Evolutionary conservation across 1,284 basidiomycete genomes (phyloP), one percentile per base, ranked within the genome.

Genomic region (Puccinia brachypodii): DNA sequence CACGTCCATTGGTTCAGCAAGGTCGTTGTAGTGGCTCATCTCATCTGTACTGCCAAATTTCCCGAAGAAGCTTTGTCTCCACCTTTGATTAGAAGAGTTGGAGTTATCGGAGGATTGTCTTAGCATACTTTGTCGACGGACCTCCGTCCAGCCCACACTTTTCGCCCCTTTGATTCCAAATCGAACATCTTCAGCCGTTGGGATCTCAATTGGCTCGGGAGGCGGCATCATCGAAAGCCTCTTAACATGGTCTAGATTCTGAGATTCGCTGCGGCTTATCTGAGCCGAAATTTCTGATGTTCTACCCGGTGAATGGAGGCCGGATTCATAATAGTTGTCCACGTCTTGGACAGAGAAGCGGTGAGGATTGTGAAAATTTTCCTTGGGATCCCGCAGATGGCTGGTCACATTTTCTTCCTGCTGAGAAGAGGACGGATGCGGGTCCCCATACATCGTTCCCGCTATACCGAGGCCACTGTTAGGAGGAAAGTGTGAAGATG

Each of bases 81-180:
- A 81, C 0, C 73, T 62, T 58, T 72, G 42, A 14, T 75, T 72
- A 2, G 58, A 62, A 22, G 78, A 73, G 36, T 58, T 47, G n/a
- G 56, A 56, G 28, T 44, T 38, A 38, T 47, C 36, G 14, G 40
- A 56, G 14, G 9, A 16, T 40, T 56, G 31, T 22, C 78, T 28
- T 9, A 42, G 71, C 53, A 36, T 62, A 42, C 47, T 66, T 40
- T 69, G 80, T 28, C 80, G 42, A 36, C 71, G 79, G 38, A 81
- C 79, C 42, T 81, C 79, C 14, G 33, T 64, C 79, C 79, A 81
- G 13, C 73, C 80, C 7, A n/a, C 44, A 42, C 80, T 81, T 44
- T 81, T 81, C 6, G 80, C 72, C 40, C 73, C 72, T 44, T 81
- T 81, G 11, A 81, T 81, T 81, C 80, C 80, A 76, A 81, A 81